Evolutionary conservation across 805 yeast species (phyloP).

Genomic region (Ogataea polymorpha): DNA sequence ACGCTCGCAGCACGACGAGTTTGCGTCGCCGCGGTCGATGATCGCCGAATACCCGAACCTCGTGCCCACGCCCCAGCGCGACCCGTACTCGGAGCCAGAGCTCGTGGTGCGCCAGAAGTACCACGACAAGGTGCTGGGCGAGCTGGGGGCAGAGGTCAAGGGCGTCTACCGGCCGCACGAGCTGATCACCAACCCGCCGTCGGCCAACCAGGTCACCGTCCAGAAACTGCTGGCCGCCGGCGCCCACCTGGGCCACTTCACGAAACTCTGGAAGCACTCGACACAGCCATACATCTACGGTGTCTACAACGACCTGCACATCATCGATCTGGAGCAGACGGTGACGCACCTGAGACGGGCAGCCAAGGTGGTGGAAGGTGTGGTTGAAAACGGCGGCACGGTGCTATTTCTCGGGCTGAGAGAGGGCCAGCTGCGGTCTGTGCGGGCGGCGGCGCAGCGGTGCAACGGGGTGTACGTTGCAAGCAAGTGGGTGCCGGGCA

Average conservation of each 20-base stretch:
- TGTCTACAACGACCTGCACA: conserved; percentile 83
- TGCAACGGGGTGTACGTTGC: conserved; percentile 78
- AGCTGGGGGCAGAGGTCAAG: conserved; percentile 61
- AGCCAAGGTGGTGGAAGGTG: conserved; percentile 76
- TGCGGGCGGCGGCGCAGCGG: conserved; percentile 76
- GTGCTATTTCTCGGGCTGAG: conserved; percentile 79
- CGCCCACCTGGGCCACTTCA: conserved; percentile 93
- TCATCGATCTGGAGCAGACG: conserved; percentile 88
- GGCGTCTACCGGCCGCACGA: conserved; percentile 69
- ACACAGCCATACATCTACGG: conserved; percentile 89
- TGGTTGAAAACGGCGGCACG: conserved; percentile 81
- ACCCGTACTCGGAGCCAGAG: conserved; percentile 76
- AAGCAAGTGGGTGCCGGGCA: conserved; percentile 92
- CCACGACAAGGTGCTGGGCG: conserved; percentile 52
- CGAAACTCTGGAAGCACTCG: conserved; percentile 68
- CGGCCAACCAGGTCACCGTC: conserved; percentile 56
- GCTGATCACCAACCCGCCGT: conserved; percentile 58
- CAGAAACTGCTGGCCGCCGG: conserved; percentile 84
- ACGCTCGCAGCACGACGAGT: conserved; percentile 22
- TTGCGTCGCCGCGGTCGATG: conserved; percentile 25
- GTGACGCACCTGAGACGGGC: conserved; percentile 73
- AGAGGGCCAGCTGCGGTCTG: conserved; percentile 68
- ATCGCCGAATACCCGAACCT: conserved; percentile 55
- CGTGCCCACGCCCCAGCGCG: conserved; percentile 54
- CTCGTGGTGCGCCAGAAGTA: conserved; percentile 69